A percentile compares a stretch with the other conserved stretches of the same genome.
phyloP scores from a whole-genome alignment of 2,329 filamentous ascomycete species.

The Botryotinia calthae region DNA sequence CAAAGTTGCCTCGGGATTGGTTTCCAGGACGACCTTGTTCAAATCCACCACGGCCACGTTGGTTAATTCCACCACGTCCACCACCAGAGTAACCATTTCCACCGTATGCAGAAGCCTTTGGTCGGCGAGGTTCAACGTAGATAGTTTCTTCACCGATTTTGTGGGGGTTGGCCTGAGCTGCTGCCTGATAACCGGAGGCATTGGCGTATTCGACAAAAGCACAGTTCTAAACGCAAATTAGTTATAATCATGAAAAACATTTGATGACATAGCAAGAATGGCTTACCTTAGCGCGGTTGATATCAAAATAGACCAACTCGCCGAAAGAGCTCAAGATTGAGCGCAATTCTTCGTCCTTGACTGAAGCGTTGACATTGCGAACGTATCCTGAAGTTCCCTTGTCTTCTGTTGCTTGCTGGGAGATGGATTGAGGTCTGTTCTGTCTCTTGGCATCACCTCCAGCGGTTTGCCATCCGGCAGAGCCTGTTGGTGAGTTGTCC shows the following conservation, averaged over 20 bases:
- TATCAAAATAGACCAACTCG: conserved; percentile 69
- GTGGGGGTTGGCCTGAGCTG: conserved; percentile 81
- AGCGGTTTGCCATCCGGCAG: conserved; percentile 82
- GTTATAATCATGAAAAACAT: conserved; percentile 8
- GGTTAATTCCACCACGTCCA: conserved; percentile 58
- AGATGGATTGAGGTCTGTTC: conserved; percentile 66
- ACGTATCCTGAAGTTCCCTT: conserved; percentile 84
- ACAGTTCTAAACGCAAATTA: conserved; percentile 66
- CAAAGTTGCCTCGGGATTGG: conserved; percentile 38
- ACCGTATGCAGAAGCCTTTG: conserved; percentile 68
- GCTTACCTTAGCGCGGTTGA: conserved; percentile 79
- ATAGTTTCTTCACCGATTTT: conserved; percentile 79
- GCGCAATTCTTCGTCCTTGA: conserved; percentile 71
- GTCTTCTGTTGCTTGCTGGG: conserved; percentile 59
- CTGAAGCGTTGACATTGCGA: conserved; percentile 90
- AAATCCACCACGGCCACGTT: conserved; percentile 65
- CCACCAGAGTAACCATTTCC: conserved; percentile 63
- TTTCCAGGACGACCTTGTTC: conserved; percentile 53
- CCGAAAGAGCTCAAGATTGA: conserved; percentile 69
- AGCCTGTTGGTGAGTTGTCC: conserved; percentile 35
- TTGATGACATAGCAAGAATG: neutral
- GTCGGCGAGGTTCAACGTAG: conserved; percentile 82
- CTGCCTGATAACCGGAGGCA: conserved; percentile 76
- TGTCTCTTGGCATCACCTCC: conserved; percentile 75
- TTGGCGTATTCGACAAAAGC: conserved; percentile 94